Percentiles rank a stretch among this genome's conserved stretches.
Evolutionary conservation across 306 rosid genomes (phyloP).

Genomic region (Erythrophleum fordii): DNA sequence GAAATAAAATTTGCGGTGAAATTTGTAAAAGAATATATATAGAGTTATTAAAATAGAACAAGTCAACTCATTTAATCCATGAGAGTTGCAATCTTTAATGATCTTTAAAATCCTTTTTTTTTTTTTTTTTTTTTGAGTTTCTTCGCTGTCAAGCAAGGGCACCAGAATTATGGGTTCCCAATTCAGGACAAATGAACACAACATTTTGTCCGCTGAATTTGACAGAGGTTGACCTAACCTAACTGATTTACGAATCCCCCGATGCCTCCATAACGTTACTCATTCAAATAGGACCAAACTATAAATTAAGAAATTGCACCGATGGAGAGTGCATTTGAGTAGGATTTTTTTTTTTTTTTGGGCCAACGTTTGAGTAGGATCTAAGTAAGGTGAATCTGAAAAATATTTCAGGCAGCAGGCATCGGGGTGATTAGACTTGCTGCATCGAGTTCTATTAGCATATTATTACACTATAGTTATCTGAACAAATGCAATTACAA

Average conservation of each 20-base stretch:
- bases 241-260: too few relatives aligned
- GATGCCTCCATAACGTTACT: background rate
- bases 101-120: too few relatives aligned
- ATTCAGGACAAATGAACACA: background rate
- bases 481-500: constrained; percentile 4
- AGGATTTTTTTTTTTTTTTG: background rate
- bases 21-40: too few relatives aligned
- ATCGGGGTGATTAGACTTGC: background rate
- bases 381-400: background rate
- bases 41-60: too few relatives aligned
- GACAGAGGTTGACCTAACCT: background rate
- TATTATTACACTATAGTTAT: constrained; percentile 28
- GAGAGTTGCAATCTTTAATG: too few relatives aligned
- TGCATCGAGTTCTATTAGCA: background rate
- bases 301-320: background rate
- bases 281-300: background rate
- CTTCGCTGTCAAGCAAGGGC: background rate
- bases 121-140: background rate
- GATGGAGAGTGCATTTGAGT: background rate
- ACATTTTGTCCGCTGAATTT: background rate
- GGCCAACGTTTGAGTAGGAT: background rate
- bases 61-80: too few relatives aligned
- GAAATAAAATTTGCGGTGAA: too few relatives aligned
- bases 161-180: background rate
- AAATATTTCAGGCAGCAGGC: background rate